phyloP scores from a whole-genome alignment of 1,139 yeast species.

The Geotrichum reessii region DNA sequence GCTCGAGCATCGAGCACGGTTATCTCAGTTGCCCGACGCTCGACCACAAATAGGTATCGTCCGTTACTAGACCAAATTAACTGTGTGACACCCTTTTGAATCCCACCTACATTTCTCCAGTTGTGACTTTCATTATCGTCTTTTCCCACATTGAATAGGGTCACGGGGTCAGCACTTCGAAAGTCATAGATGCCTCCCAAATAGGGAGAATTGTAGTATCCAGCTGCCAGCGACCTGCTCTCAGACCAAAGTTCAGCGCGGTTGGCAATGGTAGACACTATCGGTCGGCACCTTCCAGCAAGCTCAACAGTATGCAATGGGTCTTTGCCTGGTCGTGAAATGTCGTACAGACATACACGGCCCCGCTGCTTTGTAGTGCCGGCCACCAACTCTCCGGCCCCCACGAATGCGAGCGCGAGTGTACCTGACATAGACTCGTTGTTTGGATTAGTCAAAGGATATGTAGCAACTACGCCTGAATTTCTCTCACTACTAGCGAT shows the following conservation, averaged over 20 bases:
- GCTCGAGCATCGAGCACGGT: slow-evolving; percentile 32
- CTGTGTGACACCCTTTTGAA: slow-evolving; percentile 30
- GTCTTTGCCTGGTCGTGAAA: slow-evolving; percentile 22
- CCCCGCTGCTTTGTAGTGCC: slow-evolving; percentile 25
- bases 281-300: slow-evolving; percentile 5
- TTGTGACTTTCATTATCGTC: slow-evolving; percentile 14
- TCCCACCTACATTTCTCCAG: slow-evolving; percentile 13
- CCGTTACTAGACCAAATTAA: slow-evolving; percentile 31
- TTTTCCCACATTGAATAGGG: slow-evolving; percentile 15
- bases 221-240: slow-evolving; percentile 15
- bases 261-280: slow-evolving; percentile 17
- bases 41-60: slow-evolving; percentile 27
- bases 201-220: slow-evolving; percentile 16
- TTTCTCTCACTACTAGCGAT: neutral
- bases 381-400: slow-evolving; percentile 5
- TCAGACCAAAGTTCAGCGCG: slow-evolving; percentile 4
- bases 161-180: neutral
- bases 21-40: slow-evolving; percentile 28
- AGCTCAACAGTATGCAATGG: slow-evolving; percentile 13
- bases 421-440: slow-evolving; percentile 21
- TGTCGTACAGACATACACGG: slow-evolving; percentile 27
- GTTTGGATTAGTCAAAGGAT: slow-evolving; percentile 24
- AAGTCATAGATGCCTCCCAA: slow-evolving; percentile 8
- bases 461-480: slow-evolving; percentile 23
- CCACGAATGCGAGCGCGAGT: slow-evolving; percentile 21